These are phyloP conservation scores for Oryza australiensis DNA, from an alignment of 176 grass and related monocot species.

Conservation along the genomic window DNA sequence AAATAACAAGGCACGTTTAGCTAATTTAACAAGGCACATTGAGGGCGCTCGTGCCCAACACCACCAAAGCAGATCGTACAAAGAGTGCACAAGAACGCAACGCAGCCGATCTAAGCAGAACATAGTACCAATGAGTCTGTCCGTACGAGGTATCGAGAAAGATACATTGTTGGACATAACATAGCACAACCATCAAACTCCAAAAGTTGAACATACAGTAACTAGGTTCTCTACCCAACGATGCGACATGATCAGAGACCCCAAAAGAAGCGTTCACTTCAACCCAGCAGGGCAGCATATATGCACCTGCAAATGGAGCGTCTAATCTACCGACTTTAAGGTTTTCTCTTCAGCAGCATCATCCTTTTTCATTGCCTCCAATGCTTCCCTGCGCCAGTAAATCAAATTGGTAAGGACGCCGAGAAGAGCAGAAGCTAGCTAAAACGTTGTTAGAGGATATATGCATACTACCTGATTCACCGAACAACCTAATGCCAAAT, in stretches of 20 bases:
- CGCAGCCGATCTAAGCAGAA: too few species aligned
- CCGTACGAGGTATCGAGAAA: too few species aligned
- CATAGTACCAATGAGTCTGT: too few species aligned
- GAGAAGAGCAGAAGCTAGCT: too few species aligned
- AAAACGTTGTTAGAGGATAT: neutral
- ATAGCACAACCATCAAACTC: neutral
- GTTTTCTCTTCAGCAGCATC: neutral
- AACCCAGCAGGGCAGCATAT: too few species aligned
- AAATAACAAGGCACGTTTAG: too few species aligned
- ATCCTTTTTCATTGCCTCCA: constrained; percentile 22
- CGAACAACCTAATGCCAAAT: neutral
- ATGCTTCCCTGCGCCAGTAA: constrained; percentile 20
- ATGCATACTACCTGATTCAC: neutral
- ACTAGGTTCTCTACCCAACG: neutral
- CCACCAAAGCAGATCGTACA: too few species aligned
- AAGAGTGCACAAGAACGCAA: too few species aligned
- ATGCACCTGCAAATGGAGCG: too few species aligned
- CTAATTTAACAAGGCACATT: too few species aligned
- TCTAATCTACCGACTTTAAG: constrained; percentile 7
- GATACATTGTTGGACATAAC: neutral
- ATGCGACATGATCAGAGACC: neutral
- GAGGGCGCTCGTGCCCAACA: too few species aligned
- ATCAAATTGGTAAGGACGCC: neutral
- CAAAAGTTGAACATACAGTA: neutral
- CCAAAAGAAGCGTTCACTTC: too few species aligned